Base-by-base conservation (phyloP, 2,329 filamentous ascomycete species). In the Aspergillus tanneri region DNA sequence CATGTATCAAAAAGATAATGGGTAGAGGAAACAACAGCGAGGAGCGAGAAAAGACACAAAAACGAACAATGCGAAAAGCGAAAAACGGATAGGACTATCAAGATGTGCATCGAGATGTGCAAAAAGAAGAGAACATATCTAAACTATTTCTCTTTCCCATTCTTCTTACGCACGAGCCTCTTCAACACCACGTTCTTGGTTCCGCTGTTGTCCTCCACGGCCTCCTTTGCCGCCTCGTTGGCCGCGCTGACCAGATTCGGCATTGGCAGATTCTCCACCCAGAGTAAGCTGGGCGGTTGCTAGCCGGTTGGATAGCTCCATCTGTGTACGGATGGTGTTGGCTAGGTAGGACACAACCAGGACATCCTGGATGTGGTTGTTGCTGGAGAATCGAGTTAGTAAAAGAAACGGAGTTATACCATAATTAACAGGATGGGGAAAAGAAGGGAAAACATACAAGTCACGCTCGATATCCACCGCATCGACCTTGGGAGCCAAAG, bases 321-420 rank as follows among this genome's bases (percentile, higher is more conserved):
- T 96, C 78, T 99, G 93, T 61, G 92, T 97, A 72, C 92, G 90
- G 75, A 97, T 96, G 59, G 90, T 96, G 81, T 97, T 99, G 71
- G 93, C 90, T 57, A 99, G 82, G 78, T 99, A 99, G 60, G 90
- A 95, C 63, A 99, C 91, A 72, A 97, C 91, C 59, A 99, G 85
- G 53, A 99, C 91, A 72, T 99, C 93, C 78, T 99, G 93, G 73
- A 99, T 90, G 77, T 99, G 93, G 79, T 95, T 96, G 84, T 99
- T 99, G 83, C 81, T 83, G 66, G 30, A 27, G 40, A 42, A 22
- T 5, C 19, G 40, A 36, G 67, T 70, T 67, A 72, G 67, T 43
- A 21, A 24, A 10, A n/a, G n/a, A n/a, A n/a, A n/a, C n/a, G n/a
- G n/a, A n/a, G n/a, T n/a, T n/a, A n/a, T n/a, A 6, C 27, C 49